phyloP scores from a whole-genome alignment of 257 asterid genomes.

The Solanum lycopersicoides region DNA sequence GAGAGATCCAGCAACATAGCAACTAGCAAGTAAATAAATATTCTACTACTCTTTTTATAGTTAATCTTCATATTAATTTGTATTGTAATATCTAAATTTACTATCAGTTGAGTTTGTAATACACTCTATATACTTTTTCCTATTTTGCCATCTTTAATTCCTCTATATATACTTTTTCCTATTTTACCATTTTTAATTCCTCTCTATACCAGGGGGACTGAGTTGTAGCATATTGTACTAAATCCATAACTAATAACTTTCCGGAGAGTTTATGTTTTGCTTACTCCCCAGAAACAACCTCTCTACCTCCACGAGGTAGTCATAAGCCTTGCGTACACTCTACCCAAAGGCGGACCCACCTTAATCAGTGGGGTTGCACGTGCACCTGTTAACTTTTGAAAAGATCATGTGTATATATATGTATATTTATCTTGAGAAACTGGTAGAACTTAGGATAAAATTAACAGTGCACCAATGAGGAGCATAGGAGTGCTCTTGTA shows the following conservation, averaged over 20 bases:
- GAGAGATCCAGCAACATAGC: not conserved
- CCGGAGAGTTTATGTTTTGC: not conserved
- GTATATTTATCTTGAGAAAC: too few species aligned
- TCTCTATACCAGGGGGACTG: not conserved
- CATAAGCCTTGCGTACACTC: not conserved
- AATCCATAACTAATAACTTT: not conserved
- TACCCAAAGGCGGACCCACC: not conserved
- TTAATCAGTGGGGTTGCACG: too few species aligned
- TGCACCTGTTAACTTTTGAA: too few species aligned
- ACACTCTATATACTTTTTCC: not conserved
- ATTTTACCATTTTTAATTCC: not conserved
- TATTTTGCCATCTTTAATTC: not conserved
- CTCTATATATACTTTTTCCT: not conserved
- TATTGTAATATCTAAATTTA: not conserved
- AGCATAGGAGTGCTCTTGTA: too few species aligned
- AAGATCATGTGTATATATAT: too few species aligned
- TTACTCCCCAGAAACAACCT: not conserved
- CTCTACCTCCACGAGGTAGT: not conserved
- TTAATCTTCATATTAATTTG: not conserved
- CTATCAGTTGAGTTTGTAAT: not conserved
- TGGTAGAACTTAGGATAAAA: too few species aligned
- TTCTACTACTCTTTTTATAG: not conserved
- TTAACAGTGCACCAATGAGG: too few species aligned
- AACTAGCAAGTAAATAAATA: not conserved
- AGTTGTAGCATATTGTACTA: not conserved